Percentiles rank a stretch among this genome's conserved stretches.
These are phyloP conservation scores for Cytauxzoon felis DNA, from an alignment of 169 alveolate genomes.

Conservation along the genomic window DNA sequence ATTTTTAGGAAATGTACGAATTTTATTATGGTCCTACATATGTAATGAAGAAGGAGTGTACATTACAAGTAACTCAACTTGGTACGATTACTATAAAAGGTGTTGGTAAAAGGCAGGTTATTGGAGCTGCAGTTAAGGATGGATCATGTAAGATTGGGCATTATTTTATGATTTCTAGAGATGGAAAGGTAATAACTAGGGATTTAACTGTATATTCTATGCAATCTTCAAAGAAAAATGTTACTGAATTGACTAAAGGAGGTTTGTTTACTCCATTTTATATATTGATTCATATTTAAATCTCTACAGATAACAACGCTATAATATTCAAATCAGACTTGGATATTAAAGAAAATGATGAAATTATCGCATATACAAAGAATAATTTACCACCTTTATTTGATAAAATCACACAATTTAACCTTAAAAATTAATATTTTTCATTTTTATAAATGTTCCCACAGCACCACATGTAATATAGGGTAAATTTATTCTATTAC, in stretches of 20 bases:
- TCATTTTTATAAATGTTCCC: too few relatives aligned
- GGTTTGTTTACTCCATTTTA: background rate
- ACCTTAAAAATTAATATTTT: conserved; percentile 8
- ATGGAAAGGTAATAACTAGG: conserved; percentile 38
- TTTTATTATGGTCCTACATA: conserved; percentile 61
- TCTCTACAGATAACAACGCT: conserved; percentile 54
- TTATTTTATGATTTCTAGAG: conserved; percentile 47
- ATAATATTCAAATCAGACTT: conserved; percentile 33
- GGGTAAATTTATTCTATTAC: too few relatives aligned
- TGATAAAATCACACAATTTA: conserved; percentile 17
- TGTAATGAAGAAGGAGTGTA: conserved; percentile 60
- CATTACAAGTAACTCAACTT: conserved; percentile 63
- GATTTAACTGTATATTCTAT: conserved; percentile 61
- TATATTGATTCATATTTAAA: background rate
- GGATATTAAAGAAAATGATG: conserved; percentile 34
- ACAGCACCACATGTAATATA: too few relatives aligned
- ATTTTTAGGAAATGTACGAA: conserved; percentile 25
- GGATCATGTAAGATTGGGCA: conserved; percentile 53
- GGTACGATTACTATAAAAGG: conserved; percentile 66
- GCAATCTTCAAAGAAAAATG: conserved; percentile 65
- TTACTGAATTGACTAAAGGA: conserved; percentile 61
- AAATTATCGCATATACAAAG: conserved; percentile 54
- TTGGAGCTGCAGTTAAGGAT: conserved; percentile 64
- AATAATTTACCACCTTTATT: conserved; percentile 53
- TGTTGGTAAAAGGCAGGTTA: conserved; percentile 57